Evolutionary conservation across 2,329 filamentous ascomycete genomes (phyloP).

Genomic region (Penicillium sp.): DNA sequence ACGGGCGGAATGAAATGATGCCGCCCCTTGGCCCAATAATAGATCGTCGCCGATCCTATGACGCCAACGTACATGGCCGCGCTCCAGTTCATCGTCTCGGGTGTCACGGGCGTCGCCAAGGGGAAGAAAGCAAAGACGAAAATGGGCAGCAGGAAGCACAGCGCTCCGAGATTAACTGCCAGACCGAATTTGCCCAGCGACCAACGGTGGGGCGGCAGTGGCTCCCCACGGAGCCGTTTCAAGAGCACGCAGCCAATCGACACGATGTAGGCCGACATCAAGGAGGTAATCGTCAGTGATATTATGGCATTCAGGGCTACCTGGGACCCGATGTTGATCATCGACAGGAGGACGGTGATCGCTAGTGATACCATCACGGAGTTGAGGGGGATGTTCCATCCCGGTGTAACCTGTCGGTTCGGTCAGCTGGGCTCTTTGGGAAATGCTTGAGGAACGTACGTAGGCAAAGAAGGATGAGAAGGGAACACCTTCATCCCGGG

Average conservation of each 20-base stretch:
- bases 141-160: constrained; percentile 40
- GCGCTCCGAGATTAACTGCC: constrained; percentile 42
- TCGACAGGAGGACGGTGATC: constrained; percentile 45
- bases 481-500: constrained; percentile 42
- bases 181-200: constrained; percentile 47
- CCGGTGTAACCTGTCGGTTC: constrained; percentile 32
- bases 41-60: constrained; percentile 43
- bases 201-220: constrained; percentile 47
- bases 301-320: constrained; percentile 46
- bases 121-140: constrained; percentile 50
- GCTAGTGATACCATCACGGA: constrained; percentile 48
- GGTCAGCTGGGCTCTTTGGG: constrained; percentile 4
- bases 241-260: constrained; percentile 49
- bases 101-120: constrained; percentile 29
- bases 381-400: constrained; percentile 47
- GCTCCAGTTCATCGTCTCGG: constrained; percentile 50
- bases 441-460: constrained; percentile 26
- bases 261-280: constrained; percentile 46
- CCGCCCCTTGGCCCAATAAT: constrained; percentile 43
- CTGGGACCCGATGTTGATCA: constrained; percentile 54
- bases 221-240: constrained; percentile 43
- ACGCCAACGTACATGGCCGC: constrained; percentile 47
- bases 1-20: constrained; percentile 44
- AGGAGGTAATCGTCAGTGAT: constrained; percentile 42
- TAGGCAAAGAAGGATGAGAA: constrained; percentile 39